phyloP scores from a whole-genome alignment of 2,329 filamentous ascomycete species.

The Colletotrichum filicis region DNA sequence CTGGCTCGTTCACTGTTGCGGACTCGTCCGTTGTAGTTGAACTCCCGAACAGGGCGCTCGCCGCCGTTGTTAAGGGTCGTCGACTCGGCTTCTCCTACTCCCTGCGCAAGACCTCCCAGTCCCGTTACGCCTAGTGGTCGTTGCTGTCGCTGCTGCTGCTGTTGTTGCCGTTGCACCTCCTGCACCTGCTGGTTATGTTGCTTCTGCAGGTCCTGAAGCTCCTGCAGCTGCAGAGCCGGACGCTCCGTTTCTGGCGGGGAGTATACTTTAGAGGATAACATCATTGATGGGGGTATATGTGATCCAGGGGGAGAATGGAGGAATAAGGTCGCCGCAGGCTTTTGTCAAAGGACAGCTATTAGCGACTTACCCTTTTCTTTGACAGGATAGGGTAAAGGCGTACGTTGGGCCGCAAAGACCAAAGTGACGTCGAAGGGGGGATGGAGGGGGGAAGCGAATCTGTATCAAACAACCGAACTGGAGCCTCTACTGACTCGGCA shows the following conservation, averaged over 20 bases:
- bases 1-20: constrained; percentile 25
- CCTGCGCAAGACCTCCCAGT: background rate
- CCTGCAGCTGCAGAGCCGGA: constrained; percentile 20
- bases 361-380: background rate
- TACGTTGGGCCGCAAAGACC: constrained; percentile 4
- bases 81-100: background rate
- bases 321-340: background rate
- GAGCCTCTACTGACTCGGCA: constrained; percentile 20
- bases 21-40: constrained; percentile 34
- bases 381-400: background rate
- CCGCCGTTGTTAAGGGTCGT: constrained; percentile 1
- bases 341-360: background rate
- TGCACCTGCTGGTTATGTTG: constrained; percentile 6
- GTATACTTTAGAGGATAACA: background rate
- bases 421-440: background rate
- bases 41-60: constrained; percentile 29
- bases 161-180: background rate
- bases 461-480: constrained; percentile 24
- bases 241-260: constrained; percentile 7
- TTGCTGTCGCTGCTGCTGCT: background rate
- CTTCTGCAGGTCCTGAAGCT: constrained; percentile 23
- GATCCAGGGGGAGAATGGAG: background rate
- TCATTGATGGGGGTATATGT: background rate
- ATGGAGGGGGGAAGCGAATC: background rate
- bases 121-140: background rate